phyloP scores from a whole-genome alignment of 2,329 filamentous ascomycete species.

The Stagonosporopsis cucurbitacearum region DNA sequence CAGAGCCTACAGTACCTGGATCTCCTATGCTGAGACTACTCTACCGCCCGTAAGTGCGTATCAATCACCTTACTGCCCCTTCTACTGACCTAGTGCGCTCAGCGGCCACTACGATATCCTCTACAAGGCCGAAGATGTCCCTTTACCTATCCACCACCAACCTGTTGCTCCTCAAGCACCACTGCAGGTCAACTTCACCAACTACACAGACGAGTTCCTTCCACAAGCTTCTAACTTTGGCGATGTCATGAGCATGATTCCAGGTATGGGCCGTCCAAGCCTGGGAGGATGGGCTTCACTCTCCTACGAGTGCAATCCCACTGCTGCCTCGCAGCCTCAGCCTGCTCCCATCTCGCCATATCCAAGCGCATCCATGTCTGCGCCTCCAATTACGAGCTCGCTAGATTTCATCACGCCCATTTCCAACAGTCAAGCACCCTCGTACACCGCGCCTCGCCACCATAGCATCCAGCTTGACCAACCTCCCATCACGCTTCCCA shows the following conservation, averaged over 20 bases:
- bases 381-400: conserved; percentile 36
- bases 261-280: conserved; percentile 54
- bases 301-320: conserved; percentile 46
- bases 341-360: conserved; percentile 43
- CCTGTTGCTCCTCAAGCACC: conserved; percentile 37
- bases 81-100: conserved; percentile 19
- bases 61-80: not conserved
- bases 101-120: conserved; percentile 93
- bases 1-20: conserved; percentile 60
- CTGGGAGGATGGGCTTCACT: conserved; percentile 45
- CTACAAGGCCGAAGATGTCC: conserved; percentile 70
- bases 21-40: conserved; percentile 71
- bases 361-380: conserved; percentile 37
- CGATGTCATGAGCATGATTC: conserved; percentile 51
- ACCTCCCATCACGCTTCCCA: conserved; percentile 40
- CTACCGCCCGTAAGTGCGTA: conserved; percentile 66
- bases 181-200: conserved; percentile 46
- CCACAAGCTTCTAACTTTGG: conserved; percentile 43
- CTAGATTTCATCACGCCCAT: conserved; percentile 45
- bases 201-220: conserved; percentile 51
- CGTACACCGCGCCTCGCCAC: conserved; percentile 34
- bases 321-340: conserved; percentile 41
- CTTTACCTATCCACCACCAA: conserved; percentile 36
- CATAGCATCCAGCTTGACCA: conserved; percentile 45
- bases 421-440: conserved; percentile 34